These are phyloP conservation scores for Eudorina sp. DNA, from an alignment of 139 green algal species.

Conservation along the genomic window DNA sequence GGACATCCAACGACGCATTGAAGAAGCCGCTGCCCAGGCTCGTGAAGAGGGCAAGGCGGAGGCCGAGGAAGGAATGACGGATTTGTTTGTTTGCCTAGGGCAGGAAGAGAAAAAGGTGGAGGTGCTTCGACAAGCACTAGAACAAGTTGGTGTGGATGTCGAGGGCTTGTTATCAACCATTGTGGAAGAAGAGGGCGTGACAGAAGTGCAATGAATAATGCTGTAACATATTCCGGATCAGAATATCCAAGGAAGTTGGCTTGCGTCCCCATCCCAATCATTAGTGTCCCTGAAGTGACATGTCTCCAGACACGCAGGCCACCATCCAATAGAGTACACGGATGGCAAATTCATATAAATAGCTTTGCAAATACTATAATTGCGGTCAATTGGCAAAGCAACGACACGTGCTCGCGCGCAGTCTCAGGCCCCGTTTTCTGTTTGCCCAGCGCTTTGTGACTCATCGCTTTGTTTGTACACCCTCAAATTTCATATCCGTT, in stretches of 20 bases:
- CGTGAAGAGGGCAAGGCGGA: constrained; percentile 66
- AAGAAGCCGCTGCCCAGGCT: constrained; percentile 44
- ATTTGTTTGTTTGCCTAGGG: constrained; percentile 91
- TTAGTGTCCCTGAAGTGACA: too few relatives aligned
- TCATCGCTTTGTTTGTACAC: too few relatives aligned
- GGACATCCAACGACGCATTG: constrained; percentile 3
- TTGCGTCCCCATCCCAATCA: too few relatives aligned
- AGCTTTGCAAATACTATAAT: background rate
- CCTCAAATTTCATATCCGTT: too few relatives aligned
- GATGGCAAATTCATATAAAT: too few relatives aligned
- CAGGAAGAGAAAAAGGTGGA: constrained; percentile 66
- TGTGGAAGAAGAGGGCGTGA: constrained; percentile 1
- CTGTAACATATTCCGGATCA: too few relatives aligned
- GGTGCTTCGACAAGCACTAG: constrained; percentile 63
- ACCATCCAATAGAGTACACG: too few relatives aligned
- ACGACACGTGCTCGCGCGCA: background rate
- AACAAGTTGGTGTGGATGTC: constrained; percentile 75
- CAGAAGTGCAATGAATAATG: background rate
- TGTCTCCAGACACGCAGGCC: too few relatives aligned
- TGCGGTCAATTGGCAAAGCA: background rate
- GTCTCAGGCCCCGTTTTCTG: background rate
- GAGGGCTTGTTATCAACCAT: constrained; percentile 71
- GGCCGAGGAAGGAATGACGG: constrained; percentile 79
- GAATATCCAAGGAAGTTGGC: too few relatives aligned
- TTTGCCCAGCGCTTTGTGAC: too few relatives aligned